Conservation (phyloP, 148 eudicot genomes). For the Vaccinium corymbosum region DNA sequence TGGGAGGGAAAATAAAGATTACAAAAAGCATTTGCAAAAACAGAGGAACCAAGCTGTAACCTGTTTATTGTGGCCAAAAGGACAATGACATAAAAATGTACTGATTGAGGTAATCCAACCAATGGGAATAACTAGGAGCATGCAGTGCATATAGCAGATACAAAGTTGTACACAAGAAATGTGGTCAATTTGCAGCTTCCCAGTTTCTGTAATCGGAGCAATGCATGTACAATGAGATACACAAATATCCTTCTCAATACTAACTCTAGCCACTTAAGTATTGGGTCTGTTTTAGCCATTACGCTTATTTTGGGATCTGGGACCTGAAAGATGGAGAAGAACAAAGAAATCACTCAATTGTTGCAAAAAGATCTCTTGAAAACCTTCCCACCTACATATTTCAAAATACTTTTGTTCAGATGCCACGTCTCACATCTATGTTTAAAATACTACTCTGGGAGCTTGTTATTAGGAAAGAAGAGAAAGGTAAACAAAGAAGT, state of each 20-base stretch:
- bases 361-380: not conserved
- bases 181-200: not conserved
- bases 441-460: not conserved
- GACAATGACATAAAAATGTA: not conserved
- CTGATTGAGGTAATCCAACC: not conserved
- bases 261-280: not conserved
- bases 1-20: not conserved
- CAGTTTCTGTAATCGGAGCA: not conserved
- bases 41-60: not conserved
- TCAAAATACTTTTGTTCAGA: not conserved
- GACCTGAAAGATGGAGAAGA: not conserved
- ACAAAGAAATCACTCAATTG: not conserved
- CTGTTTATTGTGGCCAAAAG: not conserved
- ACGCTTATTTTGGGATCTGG: not conserved
- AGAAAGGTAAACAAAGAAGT: not conserved
- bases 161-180: not conserved
- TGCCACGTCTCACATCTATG: not conserved
- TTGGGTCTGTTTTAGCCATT: not conserved
- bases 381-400: not conserved
- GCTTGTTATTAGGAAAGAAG: not conserved
- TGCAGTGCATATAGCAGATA: not conserved
- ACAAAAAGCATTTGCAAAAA: not conserved
- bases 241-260: not conserved
- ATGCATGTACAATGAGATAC: not conserved
- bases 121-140: not conserved